Conservation (phyloP, 176 grass and related monocot species). For the Musa itinerans region DNA sequence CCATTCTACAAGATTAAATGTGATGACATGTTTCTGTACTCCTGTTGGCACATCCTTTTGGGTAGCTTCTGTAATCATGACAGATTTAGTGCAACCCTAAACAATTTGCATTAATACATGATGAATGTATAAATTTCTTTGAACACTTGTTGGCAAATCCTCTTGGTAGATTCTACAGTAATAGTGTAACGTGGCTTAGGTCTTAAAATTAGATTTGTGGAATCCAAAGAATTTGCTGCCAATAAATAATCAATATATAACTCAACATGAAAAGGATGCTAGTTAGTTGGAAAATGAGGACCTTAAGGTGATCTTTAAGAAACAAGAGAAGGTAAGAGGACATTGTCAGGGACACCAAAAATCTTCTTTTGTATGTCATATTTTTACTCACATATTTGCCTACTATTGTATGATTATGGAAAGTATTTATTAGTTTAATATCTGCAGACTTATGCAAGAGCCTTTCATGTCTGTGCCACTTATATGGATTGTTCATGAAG, state of each 20-base stretch:
- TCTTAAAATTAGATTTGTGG: no score
- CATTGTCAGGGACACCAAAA: conserved; percentile 7
- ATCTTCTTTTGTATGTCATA: neutral
- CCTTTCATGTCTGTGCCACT: conserved; percentile 73
- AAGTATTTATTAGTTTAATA: conserved; percentile 42
- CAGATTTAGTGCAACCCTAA: no score
- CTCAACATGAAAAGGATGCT: neutral
- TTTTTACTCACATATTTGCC: conserved; percentile 2
- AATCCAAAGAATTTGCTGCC: no score
- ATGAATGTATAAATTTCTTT: no score
- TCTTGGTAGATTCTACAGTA: no score
- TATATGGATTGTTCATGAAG: conserved; percentile 91
- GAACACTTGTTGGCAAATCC: no score
- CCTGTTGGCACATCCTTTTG: no score
- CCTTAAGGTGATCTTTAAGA: neutral
- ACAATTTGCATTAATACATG: no score
- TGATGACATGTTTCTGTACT: no score
- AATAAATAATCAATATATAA: neutral
- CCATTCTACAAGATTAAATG: no score
- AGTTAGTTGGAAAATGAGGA: neutral
- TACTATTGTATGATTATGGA: conserved; percentile 18
- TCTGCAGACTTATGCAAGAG: conserved; percentile 90
- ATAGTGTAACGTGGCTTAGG: no score
- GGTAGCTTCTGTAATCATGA: no score
- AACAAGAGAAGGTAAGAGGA: neutral